Evolutionary conservation across 225 moss, liverwort and hornwort genomes (phyloP).

Genomic region (Straminergon stramineum): DNA sequence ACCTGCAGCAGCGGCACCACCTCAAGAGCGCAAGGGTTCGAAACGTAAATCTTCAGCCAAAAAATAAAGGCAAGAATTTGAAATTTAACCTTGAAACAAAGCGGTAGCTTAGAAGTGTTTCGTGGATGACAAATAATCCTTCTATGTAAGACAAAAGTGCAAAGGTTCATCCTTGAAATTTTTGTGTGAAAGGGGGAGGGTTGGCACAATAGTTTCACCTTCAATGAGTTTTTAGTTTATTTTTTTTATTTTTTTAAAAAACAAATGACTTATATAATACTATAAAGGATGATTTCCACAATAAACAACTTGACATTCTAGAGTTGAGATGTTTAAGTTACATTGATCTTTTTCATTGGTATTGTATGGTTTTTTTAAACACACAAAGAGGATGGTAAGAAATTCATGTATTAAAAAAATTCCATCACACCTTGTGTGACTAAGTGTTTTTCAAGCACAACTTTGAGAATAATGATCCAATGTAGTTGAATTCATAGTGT

Average conservation of each 20-base stretch:
- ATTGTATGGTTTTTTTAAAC: not conserved
- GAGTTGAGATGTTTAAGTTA: too few species aligned
- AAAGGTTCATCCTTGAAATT: not conserved
- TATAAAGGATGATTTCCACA: not conserved
- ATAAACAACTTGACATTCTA: fast-evolving
- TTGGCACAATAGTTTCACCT: not conserved
- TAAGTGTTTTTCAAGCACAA: not conserved
- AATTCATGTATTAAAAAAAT: too few species aligned
- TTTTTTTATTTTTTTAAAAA: too few species aligned
- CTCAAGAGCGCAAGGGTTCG: not conserved
- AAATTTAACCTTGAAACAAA: fast-evolving
- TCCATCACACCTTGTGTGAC: not conserved
- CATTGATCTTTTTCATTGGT: not conserved
- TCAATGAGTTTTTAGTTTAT: not conserved
- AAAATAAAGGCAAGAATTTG: not conserved
- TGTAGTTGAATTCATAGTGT: not conserved
- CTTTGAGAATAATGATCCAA: not conserved
- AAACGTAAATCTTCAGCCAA: not conserved
- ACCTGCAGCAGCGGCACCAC: fast-evolving
- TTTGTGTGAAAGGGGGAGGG: not conserved
- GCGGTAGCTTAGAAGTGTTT: fast-evolving
- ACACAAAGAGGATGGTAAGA: not conserved
- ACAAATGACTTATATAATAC: not conserved
- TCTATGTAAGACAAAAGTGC: not conserved
- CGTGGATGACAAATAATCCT: not conserved